Base-by-base conservation (phyloP, 371 early-diverging fungal genomes). In the Rhizopus arrhizus region DNA sequence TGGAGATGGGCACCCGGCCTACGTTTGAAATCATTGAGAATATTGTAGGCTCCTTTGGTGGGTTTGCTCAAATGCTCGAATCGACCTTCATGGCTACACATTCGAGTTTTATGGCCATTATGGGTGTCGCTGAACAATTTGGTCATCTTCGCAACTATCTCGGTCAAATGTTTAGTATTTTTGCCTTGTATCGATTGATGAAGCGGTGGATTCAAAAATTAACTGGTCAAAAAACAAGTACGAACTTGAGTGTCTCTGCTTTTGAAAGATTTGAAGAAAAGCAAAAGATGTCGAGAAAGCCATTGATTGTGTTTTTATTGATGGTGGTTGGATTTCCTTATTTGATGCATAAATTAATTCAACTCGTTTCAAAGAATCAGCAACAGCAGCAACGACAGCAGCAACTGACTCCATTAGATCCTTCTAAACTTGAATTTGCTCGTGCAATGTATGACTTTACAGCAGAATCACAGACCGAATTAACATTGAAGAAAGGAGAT, bases 81-180 rank as follows among this genome's bases (percentile, higher is more conserved):
- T 93, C 94, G 5, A 97, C 98, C 0, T 95, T 89, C 68, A 91
- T 94, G 83, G 97, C 98, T 15, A 96, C 98, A 0, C 95, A 96
- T 74, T 93, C 95, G 7, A 91, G 92, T 31, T 96, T 96, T 65
- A 96, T 96, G 96, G 96, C 96, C 35, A 94, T 97, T 86, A 88
- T 96, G 22, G 97, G 96, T 36, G 95, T 98, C 10, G 95, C 93
- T 28, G 98, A 98, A 58, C 97, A 98, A 70, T 91, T 96, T 68
- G 93, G 95, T 9, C 72, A 89, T 70, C 70, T 96, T n/a, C 81
- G 89, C 12, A 78, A 78, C 29, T 94, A 93, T 59, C 80, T 97
- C 2, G 92, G 95, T 10, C 85, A 91, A 35, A 79, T 93, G 4
- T 74, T 96, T 11, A 86, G 90, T 31, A 72, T 93, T 3, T 84